phyloP scores from a whole-genome alignment of 108 stramenopile species.

The Aurantiochytrium sp. region DNA sequence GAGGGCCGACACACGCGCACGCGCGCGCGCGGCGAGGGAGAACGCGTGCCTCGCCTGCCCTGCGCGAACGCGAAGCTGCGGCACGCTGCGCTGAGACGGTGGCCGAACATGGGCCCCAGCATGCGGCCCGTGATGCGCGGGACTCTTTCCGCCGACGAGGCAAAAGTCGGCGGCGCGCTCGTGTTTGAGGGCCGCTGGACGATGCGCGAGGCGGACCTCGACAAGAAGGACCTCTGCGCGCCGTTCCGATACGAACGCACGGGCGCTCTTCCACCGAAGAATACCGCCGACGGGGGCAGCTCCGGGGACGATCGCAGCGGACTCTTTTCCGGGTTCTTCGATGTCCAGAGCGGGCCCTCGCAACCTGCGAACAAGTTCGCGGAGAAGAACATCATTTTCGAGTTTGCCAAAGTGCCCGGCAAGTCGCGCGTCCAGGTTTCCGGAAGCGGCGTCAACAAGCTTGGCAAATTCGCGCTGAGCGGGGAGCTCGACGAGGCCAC shows the following conservation, averaged over 20 bases:
- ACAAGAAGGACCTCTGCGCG: neutral
- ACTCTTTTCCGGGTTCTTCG: neutral
- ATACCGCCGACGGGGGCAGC: neutral
- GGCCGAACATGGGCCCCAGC: too few relatives aligned
- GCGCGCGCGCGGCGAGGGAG: too few relatives aligned
- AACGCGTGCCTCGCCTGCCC: too few relatives aligned
- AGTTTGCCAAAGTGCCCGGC: neutral
- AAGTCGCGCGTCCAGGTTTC: too few relatives aligned
- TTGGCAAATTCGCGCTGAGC: conserved; percentile 10
- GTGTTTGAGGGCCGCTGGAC: neutral
- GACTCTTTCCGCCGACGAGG: neutral
- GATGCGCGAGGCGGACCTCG: neutral
- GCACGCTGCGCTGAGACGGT: too few relatives aligned
- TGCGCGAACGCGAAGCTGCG: too few relatives aligned
- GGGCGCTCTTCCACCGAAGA: neutral
- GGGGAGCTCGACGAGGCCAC: neutral
- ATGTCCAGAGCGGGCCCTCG: neutral
- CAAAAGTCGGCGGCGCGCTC: neutral
- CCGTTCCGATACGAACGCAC: neutral
- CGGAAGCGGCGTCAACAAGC: neutral
- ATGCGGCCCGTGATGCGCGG: conserved; percentile 2
- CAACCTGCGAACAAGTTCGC: neutral
- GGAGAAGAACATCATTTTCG: neutral
- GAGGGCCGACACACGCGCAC: too few relatives aligned
- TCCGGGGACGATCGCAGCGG: neutral